Evolutionary conservation across 345 rosid genomes (phyloP).

Genomic region (Salix udensis): DNA sequence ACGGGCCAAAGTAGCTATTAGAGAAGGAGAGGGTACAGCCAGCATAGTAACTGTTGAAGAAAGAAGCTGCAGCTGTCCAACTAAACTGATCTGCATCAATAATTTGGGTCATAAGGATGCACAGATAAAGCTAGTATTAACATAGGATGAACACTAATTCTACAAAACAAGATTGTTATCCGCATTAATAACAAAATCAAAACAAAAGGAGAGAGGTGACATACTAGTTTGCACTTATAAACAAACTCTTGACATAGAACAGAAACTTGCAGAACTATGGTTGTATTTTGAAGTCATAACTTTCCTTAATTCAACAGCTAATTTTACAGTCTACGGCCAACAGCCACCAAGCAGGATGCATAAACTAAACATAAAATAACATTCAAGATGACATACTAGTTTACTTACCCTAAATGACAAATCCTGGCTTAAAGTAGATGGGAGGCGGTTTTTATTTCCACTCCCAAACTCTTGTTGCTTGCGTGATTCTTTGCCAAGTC

Average conservation of each 20-base stretch:
- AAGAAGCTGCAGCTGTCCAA: conserved; percentile 92
- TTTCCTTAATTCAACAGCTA: neutral
- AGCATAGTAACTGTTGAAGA: conserved; percentile 88
- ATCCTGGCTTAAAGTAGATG: conserved; percentile 34
- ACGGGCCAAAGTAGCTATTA: conserved; percentile 93
- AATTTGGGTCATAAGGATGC: conserved; percentile 13
- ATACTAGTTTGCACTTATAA: conserved; percentile 2
- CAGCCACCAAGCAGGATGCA: neutral
- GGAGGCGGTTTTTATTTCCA: conserved; percentile 36
- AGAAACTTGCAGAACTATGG: neutral
- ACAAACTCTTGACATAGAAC: neutral
- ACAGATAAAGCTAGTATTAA: conserved; percentile 14
- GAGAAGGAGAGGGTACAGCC: conserved; percentile 92
- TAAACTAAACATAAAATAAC: neutral
- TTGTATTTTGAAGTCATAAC: neutral
- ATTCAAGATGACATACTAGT: conserved; percentile 7
- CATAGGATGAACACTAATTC: conserved; percentile 13
- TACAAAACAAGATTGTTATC: neutral
- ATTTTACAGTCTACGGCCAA: neutral
- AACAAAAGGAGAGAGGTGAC: no score
- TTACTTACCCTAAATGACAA: conserved; percentile 64
- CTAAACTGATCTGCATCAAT: conserved; percentile 64
- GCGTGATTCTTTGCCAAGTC: conserved; percentile 26
- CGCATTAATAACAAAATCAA: no score
- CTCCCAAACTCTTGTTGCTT: conserved; percentile 29